phyloP scores from a whole-genome alignment of 345 rosid genomes.

The Eucalyptus pauciflora region DNA sequence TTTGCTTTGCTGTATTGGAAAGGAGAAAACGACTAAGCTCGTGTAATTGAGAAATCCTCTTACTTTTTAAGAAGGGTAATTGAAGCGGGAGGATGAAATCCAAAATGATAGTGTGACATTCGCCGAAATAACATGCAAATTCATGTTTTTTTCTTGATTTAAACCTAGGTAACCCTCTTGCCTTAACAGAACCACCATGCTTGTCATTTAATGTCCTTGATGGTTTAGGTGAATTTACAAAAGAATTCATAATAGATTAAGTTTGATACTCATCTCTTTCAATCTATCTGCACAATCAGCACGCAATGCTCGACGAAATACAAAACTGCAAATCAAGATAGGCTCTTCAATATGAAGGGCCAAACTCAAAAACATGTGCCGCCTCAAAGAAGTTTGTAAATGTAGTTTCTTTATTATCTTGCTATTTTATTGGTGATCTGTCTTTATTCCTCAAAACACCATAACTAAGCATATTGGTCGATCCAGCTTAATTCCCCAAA shows the following conservation, averaged over 20 bases:
- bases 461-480: background rate
- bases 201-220: background rate
- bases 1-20: background rate
- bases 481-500: background rate
- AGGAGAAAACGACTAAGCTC: background rate
- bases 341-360: background rate
- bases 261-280: background rate
- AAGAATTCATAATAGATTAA: background rate
- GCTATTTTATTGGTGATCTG: background rate
- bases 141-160: background rate
- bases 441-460: background rate
- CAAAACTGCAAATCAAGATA: background rate
- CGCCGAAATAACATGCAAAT: background rate
- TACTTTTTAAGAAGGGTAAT: background rate
- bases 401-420: background rate
- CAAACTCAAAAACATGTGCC: background rate
- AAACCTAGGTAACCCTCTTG: background rate
- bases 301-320: background rate
- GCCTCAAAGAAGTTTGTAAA: background rate
- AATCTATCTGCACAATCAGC: background rate
- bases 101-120: background rate
- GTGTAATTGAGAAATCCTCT: background rate
- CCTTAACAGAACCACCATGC: background rate
- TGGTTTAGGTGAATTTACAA: background rate
- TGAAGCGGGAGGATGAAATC: background rate